Evolutionary conservation across 2,329 filamentous ascomycete genomes (phyloP), one percentile per base, ranked within the genome.

Genomic region (Stagonosporopsis tanaceti): DNA sequence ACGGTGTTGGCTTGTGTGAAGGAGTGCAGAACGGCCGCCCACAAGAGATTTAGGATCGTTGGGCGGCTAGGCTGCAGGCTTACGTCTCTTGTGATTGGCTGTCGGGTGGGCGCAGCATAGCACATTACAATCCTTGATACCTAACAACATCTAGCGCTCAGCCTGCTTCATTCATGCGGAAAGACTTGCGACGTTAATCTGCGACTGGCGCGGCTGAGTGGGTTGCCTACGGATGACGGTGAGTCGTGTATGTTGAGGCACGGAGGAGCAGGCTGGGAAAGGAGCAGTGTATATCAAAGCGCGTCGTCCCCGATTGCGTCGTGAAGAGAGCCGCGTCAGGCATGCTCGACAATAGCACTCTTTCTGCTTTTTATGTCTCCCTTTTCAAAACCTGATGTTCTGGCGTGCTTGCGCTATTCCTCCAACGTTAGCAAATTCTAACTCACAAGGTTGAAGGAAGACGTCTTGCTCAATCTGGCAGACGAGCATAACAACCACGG

Each of bases 171-270:
- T 57, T 53, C 54, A 57, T 53, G 50, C 45, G 54, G 54, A 17
- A 57, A 40, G 32, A 48, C 30, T 57, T 57, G 54, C 54, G 54
- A 53, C 44, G 34, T 47, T 45, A 48, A 53, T 35, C 39, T 57
- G 48, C 48, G 45, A 53, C 54, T 46, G 32, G 47, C 47, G 54
- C 54, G 54, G 54, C 54, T 57, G 54, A 48, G 54, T 53, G 54
- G 54, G 54, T 42, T 52, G 54, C 54, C 54, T 57, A 22, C 34
- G 38, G 50, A 57, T 57, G 54, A 57, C 50, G 54, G 54, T 48
- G 44, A 50, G 50, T 57, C 44, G 44, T 57, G 54, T 42, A 42
- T 22, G 34, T 45, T 30, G 48, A 50, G 48, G 54, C 48, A 57
- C 54, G 46, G 54, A 57, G 35, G 48, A 50, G 44, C 34, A 27